A percentile compares a stretch with the other conserved stretches of the same genome.
These are phyloP conservation scores for Xylaria sp. DNA, from an alignment of 2,329 filamentous ascomycete species.

Conservation along the genomic window DNA sequence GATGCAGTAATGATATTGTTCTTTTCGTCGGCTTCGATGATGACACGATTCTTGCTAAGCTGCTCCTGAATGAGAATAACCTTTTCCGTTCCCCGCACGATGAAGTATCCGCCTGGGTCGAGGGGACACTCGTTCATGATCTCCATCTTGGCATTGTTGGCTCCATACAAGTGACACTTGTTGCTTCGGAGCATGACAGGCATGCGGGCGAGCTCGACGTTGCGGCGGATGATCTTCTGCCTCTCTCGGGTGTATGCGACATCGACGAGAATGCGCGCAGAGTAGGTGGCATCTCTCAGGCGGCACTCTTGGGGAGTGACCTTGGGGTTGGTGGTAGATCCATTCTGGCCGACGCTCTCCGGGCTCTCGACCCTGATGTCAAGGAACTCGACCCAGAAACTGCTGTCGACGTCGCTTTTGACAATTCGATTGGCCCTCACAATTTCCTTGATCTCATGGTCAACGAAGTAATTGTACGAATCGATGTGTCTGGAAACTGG, in stretches of 20 bases:
- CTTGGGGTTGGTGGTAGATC: conserved; percentile 74
- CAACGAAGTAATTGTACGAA: conserved; percentile 98
- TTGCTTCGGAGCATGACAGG: conserved; percentile 97
- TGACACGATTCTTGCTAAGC: conserved; percentile 98
- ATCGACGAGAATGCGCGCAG: conserved; percentile 92
- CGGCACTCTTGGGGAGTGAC: conserved; percentile 97
- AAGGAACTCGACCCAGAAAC: conserved; percentile 92
- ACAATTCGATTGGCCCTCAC: conserved; percentile 90
- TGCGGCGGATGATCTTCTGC: conserved; percentile 76
- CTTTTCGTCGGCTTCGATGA: conserved; percentile 91
- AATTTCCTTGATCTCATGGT: conserved; percentile 96
- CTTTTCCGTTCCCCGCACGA: conserved; percentile 97
- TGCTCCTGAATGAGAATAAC: conserved; percentile 99
- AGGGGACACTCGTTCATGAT: conserved; percentile 93
- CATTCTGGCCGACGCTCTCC: conserved; percentile 79
- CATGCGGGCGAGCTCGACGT: conserved; percentile 86
- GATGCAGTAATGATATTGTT: conserved; percentile 95
- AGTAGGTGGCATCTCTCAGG: conserved; percentile 96
- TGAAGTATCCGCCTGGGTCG: conserved; percentile 97
- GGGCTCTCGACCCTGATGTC: conserved; percentile 89
- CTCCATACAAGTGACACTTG: conserved; percentile 86
- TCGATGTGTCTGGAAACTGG: conserved; percentile 75
- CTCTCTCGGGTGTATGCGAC: conserved; percentile 89
- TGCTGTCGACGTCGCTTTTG: conserved; percentile 89
- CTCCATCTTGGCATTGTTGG: conserved; percentile 89